Conservation (phyloP, 768 basidiomycete species). For the Trametes coccinea region DNA sequence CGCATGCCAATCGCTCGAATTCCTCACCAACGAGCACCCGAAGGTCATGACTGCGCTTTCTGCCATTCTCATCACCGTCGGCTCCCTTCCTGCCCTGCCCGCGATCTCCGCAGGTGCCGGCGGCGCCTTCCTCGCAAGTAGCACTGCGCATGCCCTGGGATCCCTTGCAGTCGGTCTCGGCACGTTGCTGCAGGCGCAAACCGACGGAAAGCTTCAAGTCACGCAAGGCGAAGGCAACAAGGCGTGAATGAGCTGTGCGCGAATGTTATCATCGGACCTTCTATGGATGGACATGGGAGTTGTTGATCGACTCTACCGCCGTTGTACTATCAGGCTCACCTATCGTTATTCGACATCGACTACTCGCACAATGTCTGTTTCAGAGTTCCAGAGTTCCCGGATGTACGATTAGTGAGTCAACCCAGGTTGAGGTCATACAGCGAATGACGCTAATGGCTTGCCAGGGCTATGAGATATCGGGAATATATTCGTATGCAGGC, state of each 20-base stretch:
- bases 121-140: constrained; percentile 69
- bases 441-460: too few species aligned
- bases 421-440: too few species aligned
- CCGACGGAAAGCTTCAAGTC: constrained; percentile 24
- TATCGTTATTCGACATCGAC: constrained; percentile 5
- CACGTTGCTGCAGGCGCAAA: constrained; percentile 47
- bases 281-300: neutral
- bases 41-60: constrained; percentile 72
- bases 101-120: constrained; percentile 68
- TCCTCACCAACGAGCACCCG: constrained; percentile 73
- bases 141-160: constrained; percentile 76
- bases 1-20: constrained; percentile 74
- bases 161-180: constrained; percentile 79
- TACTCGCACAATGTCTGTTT: neutral
- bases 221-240: constrained; percentile 6
- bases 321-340: neutral
- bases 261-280: neutral
- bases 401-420: neutral
- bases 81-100: constrained; percentile 71
- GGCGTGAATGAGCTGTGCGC: neutral
- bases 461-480: too few species aligned
- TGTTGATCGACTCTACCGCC: constrained; percentile 3
- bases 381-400: neutral
- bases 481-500: too few species aligned
- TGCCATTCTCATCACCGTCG: constrained; percentile 78